Base-by-base conservation (phyloP, 2,329 filamentous ascomycete species). In the Microdochium bolleyi region DNA sequence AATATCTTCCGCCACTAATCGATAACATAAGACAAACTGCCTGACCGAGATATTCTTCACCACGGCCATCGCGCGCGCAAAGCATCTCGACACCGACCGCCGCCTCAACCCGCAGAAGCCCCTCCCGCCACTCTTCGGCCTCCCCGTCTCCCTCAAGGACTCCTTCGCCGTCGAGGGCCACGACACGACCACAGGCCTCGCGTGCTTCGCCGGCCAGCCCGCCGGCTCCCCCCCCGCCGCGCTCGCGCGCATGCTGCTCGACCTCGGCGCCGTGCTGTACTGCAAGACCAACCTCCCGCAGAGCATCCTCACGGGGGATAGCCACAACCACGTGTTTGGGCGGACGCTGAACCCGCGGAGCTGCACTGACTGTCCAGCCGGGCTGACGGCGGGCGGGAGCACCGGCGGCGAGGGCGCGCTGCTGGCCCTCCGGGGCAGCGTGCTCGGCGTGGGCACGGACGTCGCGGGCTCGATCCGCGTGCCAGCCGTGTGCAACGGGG, bases 51-150 rank as follows among this genome's bases (percentile, higher is more conserved):
- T 77, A 2, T 69, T 77, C 54, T 78, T 78, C 58, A 61, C 70
- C 4, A 61, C 66, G 25, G 76, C 75, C 2, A 60, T 78, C 8
- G 44, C 57, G 2, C 64, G 66, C 10, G 76, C 76, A 0, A 62
- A 63, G 37, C 51, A 62, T 3, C 62, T 79, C 2, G 78, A 80
- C 61, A 56, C 64, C 2, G 59, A 74, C 56, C 62, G 71, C 10
- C 52, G 60, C 2, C 3, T 24, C 54, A 57, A 22, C 66, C 67
- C 16, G 67, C 70, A 1, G 64, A 69, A 56, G 13, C 62, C 73
- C 0, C 57, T 76, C 3, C 81, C 82, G 0, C 79, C 81, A 9
- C 70, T 87, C 2, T 81, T 85, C 64, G 83, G 82, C 7, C 66
- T 81, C 2, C 78, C 78, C 1, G 69, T 81, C n/a, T 53, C 77